A percentile compares a stretch with the other conserved stretches of the same genome.
phyloP scores from a whole-genome alignment of 768 basidiomycete genomes.

The Lentinula lateritia region DNA sequence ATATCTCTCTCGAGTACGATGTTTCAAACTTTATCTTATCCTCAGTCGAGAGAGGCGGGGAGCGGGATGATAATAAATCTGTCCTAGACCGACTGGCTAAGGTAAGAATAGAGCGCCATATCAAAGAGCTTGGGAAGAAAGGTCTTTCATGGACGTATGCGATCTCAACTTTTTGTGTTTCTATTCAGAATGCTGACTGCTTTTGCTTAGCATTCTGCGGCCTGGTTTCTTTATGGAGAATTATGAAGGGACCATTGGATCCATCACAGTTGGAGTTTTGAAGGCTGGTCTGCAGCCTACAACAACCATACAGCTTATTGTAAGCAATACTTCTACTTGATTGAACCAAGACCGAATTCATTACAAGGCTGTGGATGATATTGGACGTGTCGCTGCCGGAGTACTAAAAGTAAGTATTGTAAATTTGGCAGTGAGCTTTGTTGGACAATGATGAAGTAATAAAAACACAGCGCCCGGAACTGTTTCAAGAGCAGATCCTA shows the following conservation, averaged over 20 bases:
- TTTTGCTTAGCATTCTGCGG: slow-evolving; percentile 26
- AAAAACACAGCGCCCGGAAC: slow-evolving; percentile 6
- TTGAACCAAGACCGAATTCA: not conserved
- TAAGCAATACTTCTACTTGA: slow-evolving; percentile 17
- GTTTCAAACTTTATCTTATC: slow-evolving; percentile 32
- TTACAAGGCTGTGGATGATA: slow-evolving; percentile 17
- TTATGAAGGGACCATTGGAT: slow-evolving; percentile 31
- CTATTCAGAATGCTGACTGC: not conserved
- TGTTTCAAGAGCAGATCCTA: slow-evolving; percentile 9
- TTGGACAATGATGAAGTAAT: not conserved
- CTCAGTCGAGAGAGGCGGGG: slow-evolving; percentile 31
- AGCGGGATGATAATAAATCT: slow-evolving; percentile 24
- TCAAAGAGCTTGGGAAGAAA: slow-evolving; percentile 22
- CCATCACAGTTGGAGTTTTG: slow-evolving; percentile 27
- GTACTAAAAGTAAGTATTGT: slow-evolving; percentile 14
- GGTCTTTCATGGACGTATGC: slow-evolving; percentile 34
- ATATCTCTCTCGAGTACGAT: slow-evolving; percentile 29
- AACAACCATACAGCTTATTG: slow-evolving; percentile 28
- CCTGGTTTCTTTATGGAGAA: slow-evolving; percentile 42
- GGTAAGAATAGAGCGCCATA: slow-evolving; percentile 29
- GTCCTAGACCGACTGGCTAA: slow-evolving; percentile 26
- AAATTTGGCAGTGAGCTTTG: not conserved
- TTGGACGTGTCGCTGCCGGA: slow-evolving; percentile 17
- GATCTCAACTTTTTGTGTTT: not conserved
- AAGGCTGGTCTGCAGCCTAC: slow-evolving; percentile 25